Conservation (phyloP, 345 rosid genomes). For the Cardamine occulta region DNA sequence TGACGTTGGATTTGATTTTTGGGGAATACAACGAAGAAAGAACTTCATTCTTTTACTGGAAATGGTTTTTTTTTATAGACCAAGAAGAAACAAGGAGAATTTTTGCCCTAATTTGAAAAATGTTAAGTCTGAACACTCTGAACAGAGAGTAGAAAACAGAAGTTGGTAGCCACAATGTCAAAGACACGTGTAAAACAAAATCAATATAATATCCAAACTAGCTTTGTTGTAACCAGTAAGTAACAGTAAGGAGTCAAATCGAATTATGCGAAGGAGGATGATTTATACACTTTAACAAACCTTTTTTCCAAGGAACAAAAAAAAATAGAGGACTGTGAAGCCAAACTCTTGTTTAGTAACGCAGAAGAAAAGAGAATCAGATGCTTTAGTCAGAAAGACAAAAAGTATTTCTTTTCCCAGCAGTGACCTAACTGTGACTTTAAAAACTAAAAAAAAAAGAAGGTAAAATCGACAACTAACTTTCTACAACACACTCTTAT, state of each 20-base stretch:
- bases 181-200: neutral
- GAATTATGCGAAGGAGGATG: conserved; percentile 3
- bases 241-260: conserved; percentile 21
- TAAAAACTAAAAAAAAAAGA: neutral
- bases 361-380: conserved; percentile 32
- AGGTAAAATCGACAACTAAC: conserved; percentile 24
- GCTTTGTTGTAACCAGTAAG: conserved; percentile 1
- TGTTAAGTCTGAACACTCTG: neutral
- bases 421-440: conserved; percentile 27
- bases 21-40: conserved; percentile 12
- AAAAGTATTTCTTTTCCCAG: conserved; percentile 4
- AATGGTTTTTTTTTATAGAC: conserved; percentile 3
- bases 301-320: neutral
- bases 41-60: neutral
- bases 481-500: conserved; percentile 37
- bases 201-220: conserved; percentile 2
- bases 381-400: conserved; percentile 39
- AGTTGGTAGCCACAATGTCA: neutral
- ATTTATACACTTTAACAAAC: neutral
- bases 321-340: conserved; percentile 8
- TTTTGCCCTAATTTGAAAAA: neutral
- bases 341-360: conserved; percentile 20
- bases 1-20: conserved; percentile 33
- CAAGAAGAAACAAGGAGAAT: neutral
- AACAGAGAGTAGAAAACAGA: neutral